Conservation (phyloP, 768 basidiomycete genomes). For the Pleurotus eryngii region DNA sequence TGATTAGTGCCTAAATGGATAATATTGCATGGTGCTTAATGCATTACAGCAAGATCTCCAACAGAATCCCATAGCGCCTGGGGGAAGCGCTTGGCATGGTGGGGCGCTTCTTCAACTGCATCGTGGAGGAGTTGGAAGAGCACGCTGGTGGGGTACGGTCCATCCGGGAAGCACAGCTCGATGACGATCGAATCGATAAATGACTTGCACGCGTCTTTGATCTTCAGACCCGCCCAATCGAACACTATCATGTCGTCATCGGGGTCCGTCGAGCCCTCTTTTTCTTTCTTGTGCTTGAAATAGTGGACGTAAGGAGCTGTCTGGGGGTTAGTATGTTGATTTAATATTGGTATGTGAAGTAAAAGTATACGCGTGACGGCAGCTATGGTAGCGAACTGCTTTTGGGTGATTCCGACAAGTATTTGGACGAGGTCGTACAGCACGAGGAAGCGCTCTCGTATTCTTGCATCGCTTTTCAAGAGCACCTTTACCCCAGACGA, state of each 20-base stretch:
- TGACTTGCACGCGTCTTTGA: constrained; percentile 55
- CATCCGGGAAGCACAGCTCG: constrained; percentile 74
- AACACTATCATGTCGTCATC: constrained; percentile 58
- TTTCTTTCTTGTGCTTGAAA: constrained; percentile 46
- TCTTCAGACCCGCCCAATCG: constrained; percentile 57
- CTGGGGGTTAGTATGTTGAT: not conserved
- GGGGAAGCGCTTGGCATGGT: constrained; percentile 72
- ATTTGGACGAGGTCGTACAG: constrained; percentile 61
- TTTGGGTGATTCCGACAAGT: constrained; percentile 60
- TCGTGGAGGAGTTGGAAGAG: constrained; percentile 68
- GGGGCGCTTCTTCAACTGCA: constrained; percentile 68
- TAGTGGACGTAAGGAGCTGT: constrained; percentile 71
- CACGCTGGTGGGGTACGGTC: constrained; percentile 62
- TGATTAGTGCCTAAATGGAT: not conserved
- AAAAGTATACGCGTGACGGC: constrained; percentile 60
- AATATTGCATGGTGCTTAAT: constrained; percentile 4
- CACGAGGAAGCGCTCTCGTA: constrained; percentile 60
- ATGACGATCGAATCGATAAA: constrained; percentile 83
- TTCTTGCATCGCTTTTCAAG: constrained; percentile 44
- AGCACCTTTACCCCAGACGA: constrained; percentile 36
- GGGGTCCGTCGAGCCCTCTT: constrained; percentile 26
- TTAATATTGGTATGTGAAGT: not conserved
- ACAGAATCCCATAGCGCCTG: constrained; percentile 79
- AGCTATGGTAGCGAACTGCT: constrained; percentile 64
- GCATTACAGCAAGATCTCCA: constrained; percentile 71